Evolutionary conservation across 805 yeast genomes (phyloP).

Genomic region (Candida ortonii): DNA sequence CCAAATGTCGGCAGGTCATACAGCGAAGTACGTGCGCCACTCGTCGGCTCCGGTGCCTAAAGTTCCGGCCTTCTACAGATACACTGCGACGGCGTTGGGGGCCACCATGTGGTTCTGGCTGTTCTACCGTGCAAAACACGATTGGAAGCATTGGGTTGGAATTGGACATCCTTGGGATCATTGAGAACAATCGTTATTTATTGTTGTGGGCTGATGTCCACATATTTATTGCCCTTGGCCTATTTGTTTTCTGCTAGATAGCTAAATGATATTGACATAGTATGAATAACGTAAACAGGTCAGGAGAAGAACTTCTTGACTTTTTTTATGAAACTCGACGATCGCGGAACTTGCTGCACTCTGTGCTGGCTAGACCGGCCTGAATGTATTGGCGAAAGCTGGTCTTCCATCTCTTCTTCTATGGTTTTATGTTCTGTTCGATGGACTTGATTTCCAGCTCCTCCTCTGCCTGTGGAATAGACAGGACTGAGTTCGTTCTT

Average conservation of each 20-base stretch:
- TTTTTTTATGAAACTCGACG: constrained; percentile 17
- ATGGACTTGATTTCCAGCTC: constrained; percentile 51
- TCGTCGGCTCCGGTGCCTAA: constrained; percentile 67
- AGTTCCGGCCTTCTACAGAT: constrained; percentile 52
- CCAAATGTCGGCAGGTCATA: constrained; percentile 16
- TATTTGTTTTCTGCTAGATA: no score
- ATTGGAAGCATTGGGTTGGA: constrained; percentile 59
- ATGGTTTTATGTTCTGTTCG: constrained; percentile 36
- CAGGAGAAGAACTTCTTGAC: constrained; percentile 20
- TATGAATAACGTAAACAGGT: background rate
- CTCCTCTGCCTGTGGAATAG: constrained; percentile 56
- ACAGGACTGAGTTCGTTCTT: constrained; percentile 39
- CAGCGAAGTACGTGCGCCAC: constrained; percentile 39
- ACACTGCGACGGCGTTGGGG: constrained; percentile 67
- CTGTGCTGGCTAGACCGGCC: constrained; percentile 6
- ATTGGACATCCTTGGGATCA: constrained; percentile 45
- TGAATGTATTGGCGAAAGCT: constrained; percentile 34
- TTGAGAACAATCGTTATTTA: no score
- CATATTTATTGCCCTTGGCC: no score
- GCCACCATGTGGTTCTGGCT: constrained; percentile 91
- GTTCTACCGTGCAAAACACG: constrained; percentile 75
- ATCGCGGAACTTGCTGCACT: constrained; percentile 1
- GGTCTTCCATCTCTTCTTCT: constrained; percentile 44
- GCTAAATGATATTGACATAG: no score
- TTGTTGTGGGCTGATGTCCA: no score